These are phyloP conservation scores for Passiflora organensis DNA, from an alignment of 345 rosid genomes.

Conservation along the genomic window DNA sequence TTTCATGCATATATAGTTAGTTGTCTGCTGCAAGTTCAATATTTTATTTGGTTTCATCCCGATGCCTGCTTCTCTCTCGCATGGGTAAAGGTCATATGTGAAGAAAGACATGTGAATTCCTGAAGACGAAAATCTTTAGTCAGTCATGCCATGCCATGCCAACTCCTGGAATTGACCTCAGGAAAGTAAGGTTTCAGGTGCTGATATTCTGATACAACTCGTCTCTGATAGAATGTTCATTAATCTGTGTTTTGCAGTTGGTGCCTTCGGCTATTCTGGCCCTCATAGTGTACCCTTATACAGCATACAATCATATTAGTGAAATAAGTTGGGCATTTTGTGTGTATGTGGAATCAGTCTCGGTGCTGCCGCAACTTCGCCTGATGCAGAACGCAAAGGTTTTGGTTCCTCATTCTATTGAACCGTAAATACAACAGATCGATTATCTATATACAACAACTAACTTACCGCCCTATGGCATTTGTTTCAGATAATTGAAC, in stretches of 20 bases:
- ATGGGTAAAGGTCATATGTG: too few relatives aligned
- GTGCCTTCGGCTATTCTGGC: constrained; percentile 59
- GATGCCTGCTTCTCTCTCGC: background rate
- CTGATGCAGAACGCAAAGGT: constrained; percentile 89
- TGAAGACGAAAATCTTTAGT: too few relatives aligned
- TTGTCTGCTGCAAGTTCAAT: too few relatives aligned
- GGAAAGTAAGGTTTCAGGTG: too few relatives aligned
- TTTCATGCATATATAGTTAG: background rate
- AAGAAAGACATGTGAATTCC: too few relatives aligned
- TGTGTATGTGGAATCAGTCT: constrained; percentile 58
- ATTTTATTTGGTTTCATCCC: too few relatives aligned
- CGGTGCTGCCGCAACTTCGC: constrained; percentile 84
- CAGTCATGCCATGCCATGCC: too few relatives aligned
- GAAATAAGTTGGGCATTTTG: constrained; percentile 60
- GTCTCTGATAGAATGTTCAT: background rate
- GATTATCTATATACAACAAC: background rate
- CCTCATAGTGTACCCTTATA: constrained; percentile 40
- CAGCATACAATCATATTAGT: background rate
- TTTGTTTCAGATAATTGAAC: constrained; percentile 68
- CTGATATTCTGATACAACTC: too few relatives aligned
- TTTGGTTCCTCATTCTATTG: background rate
- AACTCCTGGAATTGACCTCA: too few relatives aligned
- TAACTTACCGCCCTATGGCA: background rate
- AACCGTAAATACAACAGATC: background rate
- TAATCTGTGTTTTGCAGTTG: constrained; percentile 29